A percentile compares a stretch with the other conserved stretches of the same genome.
phyloP scores from a whole-genome alignment of 305 asterid genomes.

The Solanum hybrid region DNA sequence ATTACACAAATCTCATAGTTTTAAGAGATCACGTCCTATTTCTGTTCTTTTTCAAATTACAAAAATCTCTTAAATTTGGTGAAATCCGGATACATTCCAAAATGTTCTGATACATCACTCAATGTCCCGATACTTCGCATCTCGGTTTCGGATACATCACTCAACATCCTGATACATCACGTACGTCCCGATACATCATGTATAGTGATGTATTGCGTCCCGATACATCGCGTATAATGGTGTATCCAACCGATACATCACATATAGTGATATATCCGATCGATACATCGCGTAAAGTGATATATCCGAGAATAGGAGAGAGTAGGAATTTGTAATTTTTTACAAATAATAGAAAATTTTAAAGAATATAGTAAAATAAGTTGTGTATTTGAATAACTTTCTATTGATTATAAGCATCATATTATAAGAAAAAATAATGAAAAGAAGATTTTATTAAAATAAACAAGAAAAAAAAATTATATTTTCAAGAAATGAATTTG shows the following conservation, averaged over 20 bases:
- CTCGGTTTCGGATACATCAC: not conserved
- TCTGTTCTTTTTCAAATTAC: not conserved
- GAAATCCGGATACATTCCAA: not conserved
- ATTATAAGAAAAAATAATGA: not conserved
- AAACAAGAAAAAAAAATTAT: not conserved
- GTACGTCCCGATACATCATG: not conserved
- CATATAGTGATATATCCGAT: not conserved
- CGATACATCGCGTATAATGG: not conserved
- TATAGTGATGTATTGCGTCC: not conserved
- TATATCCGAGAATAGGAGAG: too few relatives aligned
- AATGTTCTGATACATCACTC: not conserved
- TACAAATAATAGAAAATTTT: too few relatives aligned
- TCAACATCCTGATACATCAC: not conserved
- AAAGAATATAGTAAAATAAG: too few relatives aligned
- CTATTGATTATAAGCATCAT: not conserved
- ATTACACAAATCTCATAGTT: too few relatives aligned
- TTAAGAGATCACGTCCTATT: rapidly evolving
- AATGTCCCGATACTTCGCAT: too few relatives aligned
- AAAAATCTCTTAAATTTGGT: not conserved
- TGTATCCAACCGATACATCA: not conserved
- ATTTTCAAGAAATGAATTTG: not conserved
- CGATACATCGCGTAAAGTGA: not conserved
- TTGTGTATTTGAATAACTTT: too few relatives aligned
- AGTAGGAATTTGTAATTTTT: too few relatives aligned
- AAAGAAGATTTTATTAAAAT: too few relatives aligned